phyloP scores from a whole-genome alignment of 192 early-diverging fungal genomes.

The Kappamyces sp. region DNA sequence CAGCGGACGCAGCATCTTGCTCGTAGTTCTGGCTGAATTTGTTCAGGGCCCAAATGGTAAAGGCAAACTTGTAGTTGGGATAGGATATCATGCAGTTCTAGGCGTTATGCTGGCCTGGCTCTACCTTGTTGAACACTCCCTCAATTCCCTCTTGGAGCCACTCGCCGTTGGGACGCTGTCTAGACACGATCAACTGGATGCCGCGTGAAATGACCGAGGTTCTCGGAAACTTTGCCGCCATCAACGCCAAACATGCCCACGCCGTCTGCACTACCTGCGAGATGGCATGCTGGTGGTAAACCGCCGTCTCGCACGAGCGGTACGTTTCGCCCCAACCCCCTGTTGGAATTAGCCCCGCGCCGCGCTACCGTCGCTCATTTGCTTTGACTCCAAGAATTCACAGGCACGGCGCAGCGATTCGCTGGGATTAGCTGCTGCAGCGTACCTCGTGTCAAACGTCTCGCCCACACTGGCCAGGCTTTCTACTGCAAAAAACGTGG shows the following conservation, averaged over 20 bases:
- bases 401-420: slow-evolving; percentile 63
- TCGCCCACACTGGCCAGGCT: slow-evolving; percentile 76
- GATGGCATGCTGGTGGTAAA: slow-evolving; percentile 55
- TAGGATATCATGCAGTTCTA: slow-evolving; percentile 66
- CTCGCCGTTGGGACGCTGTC: slow-evolving; percentile 86
- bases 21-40: slow-evolving; percentile 72
- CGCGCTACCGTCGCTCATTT: slow-evolving; percentile 68
- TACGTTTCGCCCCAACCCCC: slow-evolving; percentile 94
- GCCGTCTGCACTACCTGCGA: slow-evolving; percentile 92
- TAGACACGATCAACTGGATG: slow-evolving; percentile 69
- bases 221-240: slow-evolving; percentile 85
- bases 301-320: slow-evolving; percentile 70
- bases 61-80: slow-evolving; percentile 91
- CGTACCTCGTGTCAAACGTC: slow-evolving; percentile 72
- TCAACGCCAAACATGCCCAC: slow-evolving; percentile 79
- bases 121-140: slow-evolving; percentile 93
- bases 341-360: no score
- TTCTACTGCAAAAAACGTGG: slow-evolving; percentile 86
- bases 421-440: slow-evolving; percentile 27
- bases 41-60: slow-evolving; percentile 88
- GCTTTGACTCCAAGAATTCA: slow-evolving; percentile 84
- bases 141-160: slow-evolving; percentile 97
- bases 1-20: slow-evolving; percentile 20
- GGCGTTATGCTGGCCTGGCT: slow-evolving; percentile 5
- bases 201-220: slow-evolving; percentile 59